These are phyloP conservation scores for Echinosophora koreensis DNA, from an alignment of 306 rosid genomes.

Conservation along the genomic window DNA sequence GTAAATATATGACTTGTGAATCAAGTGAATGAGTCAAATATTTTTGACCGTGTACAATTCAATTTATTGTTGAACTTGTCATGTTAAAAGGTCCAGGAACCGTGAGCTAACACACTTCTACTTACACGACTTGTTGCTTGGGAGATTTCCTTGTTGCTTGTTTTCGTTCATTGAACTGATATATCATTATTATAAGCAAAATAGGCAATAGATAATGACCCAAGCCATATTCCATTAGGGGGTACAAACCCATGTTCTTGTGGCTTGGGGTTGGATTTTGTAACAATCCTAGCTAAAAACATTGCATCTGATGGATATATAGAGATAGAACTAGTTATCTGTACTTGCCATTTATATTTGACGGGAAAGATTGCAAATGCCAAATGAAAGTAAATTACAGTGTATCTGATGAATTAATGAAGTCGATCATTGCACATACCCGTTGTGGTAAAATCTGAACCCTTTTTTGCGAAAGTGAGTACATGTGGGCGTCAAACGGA, in stretches of 20 bases:
- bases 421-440: background rate
- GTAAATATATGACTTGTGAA: background rate
- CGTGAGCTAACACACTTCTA: background rate
- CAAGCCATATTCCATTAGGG: background rate
- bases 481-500: background rate
- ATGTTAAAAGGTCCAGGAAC: background rate
- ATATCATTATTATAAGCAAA: conserved; percentile 22
- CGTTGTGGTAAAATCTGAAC: background rate
- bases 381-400: background rate
- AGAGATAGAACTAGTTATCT: no score
- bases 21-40: background rate
- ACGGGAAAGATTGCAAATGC: background rate
- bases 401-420: background rate
- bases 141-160: no score
- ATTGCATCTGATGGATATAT: background rate
- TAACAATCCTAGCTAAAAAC: background rate
- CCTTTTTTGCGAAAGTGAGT: background rate
- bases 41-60: background rate
- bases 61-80: no score
- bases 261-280: background rate
- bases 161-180: background rate
- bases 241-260: conserved; percentile 6
- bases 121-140: background rate
- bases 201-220: conserved; percentile 17
- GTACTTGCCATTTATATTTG: background rate